Percentiles rank a stretch among this genome's conserved stretches.
Evolutionary conservation across 176 grass and related monocot species (phyloP).

Genomic region (Cenchrus fungigraminus): DNA sequence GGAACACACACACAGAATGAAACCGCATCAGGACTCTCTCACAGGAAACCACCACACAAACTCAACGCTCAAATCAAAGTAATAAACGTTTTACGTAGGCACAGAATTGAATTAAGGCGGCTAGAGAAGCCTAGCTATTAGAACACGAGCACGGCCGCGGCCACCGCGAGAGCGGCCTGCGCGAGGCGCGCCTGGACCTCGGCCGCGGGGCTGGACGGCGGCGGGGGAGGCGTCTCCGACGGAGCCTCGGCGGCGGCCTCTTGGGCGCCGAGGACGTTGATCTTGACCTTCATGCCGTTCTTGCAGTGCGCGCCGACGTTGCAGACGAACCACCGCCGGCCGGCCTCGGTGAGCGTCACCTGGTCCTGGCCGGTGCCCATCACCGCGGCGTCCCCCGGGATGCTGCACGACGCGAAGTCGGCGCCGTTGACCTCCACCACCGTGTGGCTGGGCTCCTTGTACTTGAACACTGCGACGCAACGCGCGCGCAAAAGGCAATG

Average conservation of each 20-base stretch:
- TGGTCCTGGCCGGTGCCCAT: conserved; percentile 28
- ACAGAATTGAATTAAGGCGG: too few species aligned
- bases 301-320: conserved; percentile 38
- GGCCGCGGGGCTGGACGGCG: conserved; percentile 11
- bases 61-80: not conserved
- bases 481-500: not conserved
- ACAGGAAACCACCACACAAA: not conserved
- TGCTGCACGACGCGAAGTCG: conserved; percentile 42
- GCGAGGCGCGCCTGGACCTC: conserved; percentile 21
- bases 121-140: not conserved
- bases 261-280: conserved; percentile 30
- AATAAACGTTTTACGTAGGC: too few species aligned
- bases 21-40: not conserved
- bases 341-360: conserved; percentile 33
- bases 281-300: conserved; percentile 46
- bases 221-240: not conserved
- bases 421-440: conserved; percentile 38
- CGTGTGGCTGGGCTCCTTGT: conserved; percentile 30
- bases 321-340: conserved; percentile 57
- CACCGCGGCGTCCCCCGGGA: not conserved
- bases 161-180: not conserved
- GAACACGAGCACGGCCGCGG: conserved; percentile 35
- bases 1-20: not conserved
- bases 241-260: not conserved
- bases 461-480: conserved; percentile 57